These are phyloP conservation scores for Piedraia hortae DNA, from an alignment of 2,329 filamentous ascomycete genomes.

Conservation along the genomic window DNA sequence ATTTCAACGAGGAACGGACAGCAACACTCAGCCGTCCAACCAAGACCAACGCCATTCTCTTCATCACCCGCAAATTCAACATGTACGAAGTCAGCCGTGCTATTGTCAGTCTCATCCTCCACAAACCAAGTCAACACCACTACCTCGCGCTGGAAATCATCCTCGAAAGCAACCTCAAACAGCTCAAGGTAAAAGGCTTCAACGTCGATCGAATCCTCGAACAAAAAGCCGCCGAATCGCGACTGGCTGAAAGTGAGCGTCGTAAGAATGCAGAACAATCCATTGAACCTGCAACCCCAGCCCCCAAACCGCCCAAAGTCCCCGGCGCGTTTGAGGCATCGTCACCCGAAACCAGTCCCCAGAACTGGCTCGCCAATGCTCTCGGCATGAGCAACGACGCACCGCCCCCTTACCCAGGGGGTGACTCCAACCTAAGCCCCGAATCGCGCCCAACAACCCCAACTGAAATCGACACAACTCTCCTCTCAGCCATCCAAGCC, in stretches of 20 bases:
- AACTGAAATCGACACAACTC: constrained; percentile 33
- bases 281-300: constrained; percentile 4
- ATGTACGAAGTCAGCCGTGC: constrained; percentile 82
- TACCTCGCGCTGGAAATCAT: constrained; percentile 80
- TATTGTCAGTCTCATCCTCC: constrained; percentile 53
- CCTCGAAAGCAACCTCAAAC: constrained; percentile 55
- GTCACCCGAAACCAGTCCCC: constrained; percentile 5
- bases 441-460: constrained; percentile 16
- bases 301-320: constrained; percentile 4
- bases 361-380: no score
- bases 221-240: constrained; percentile 62
- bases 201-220: constrained; percentile 87
- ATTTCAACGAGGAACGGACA: constrained; percentile 45
- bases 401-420: constrained; percentile 5
- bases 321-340: constrained; percentile 11
- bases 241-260: constrained; percentile 60
- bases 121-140: constrained; percentile 63
- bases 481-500: constrained; percentile 51
- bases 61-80: constrained; percentile 49
- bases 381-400: no score
- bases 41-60: constrained; percentile 36
- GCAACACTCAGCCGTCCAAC: constrained; percentile 35
- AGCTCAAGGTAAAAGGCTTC: constrained; percentile 67
- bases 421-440: no score
- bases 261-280: constrained; percentile 22